Base-by-base conservation (phyloP, 2,329 filamentous ascomycete genomes). In the Alternaria gaisen region DNA sequence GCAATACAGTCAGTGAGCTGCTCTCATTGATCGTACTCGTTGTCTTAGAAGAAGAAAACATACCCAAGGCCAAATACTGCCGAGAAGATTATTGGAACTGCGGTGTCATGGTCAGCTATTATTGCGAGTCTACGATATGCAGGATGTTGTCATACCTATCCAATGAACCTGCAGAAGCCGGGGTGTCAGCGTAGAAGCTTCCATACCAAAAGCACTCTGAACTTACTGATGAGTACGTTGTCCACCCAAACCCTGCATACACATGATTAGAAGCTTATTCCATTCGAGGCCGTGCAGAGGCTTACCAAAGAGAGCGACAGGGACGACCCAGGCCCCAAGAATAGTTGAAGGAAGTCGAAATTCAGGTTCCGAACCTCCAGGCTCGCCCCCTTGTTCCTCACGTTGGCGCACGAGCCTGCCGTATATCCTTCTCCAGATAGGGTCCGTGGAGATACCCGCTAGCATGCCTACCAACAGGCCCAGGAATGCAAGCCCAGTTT, bases 401-500 rank as follows among this genome's bases (percentile, higher is more conserved):
- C 86, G 80, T 71, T 84, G 80, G 57, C 79, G 81, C 58, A 90
- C 84, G 63, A 94, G 84, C 44, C 82, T 79, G 12, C 69, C 74
- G 67, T 91, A 88, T 61, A 88, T 83, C 59, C 80, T 82, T 67
- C 84, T 82, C 90, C 90, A 94, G 55, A 93, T 63, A 1, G 89
- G 88, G 69, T 90, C 88, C 24, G 84, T 87, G 12, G 80, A 72
- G n/a, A 87, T 83, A n/a, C 84, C 90, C 9, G 84, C 47, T 1
- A 90, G 60, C 88, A 92, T 91, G 44, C 91, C 90, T 2, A 88
- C 80, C 50, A 91, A 83, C 30, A 78, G 60, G 10, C 75, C 90
- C 47, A 95, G 72, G 77, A 97, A 97, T 14, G 88, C 85, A 58
- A 95, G 80, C n/a, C 93, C 94, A 11, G 87, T 83, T 78, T 97